phyloP scores from a whole-genome alignment of 2,329 filamentous ascomycete genomes.

The Calonectria leucothoes region DNA sequence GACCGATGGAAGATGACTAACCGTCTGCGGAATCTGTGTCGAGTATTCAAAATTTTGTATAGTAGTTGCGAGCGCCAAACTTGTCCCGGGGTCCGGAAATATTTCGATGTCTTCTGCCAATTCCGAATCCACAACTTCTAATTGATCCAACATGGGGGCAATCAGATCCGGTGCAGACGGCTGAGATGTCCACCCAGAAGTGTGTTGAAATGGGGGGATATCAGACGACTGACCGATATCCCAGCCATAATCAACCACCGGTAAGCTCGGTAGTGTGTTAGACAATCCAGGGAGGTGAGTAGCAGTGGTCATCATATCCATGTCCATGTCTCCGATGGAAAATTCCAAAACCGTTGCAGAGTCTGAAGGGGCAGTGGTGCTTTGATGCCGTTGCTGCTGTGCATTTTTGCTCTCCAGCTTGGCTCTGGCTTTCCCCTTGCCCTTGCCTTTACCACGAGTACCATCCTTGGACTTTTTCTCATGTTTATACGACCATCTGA shows the following conservation, averaged over 20 bases:
- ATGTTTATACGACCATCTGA: slow-evolving; percentile 25
- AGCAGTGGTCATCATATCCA: not conserved
- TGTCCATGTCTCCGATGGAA: not conserved
- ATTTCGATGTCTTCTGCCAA: slow-evolving; percentile 16
- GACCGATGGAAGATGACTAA: slow-evolving; percentile 37
- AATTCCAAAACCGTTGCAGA: slow-evolving; percentile 11
- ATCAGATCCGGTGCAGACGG: slow-evolving; percentile 4
- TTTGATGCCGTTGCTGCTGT: not conserved
- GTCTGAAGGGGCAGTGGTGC: not conserved
- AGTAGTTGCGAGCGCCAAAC: not conserved
- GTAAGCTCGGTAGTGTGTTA: not conserved
- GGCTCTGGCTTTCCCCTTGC: not conserved
- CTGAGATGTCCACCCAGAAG: not conserved
- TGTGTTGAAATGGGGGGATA: not conserved
- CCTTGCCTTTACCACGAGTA: slow-evolving; percentile 2
- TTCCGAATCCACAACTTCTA: slow-evolving; percentile 2
- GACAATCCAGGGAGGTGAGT: not conserved
- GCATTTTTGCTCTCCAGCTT: not conserved
- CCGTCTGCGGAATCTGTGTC: slow-evolving; percentile 20
- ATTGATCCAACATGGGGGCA: slow-evolving; percentile 17
- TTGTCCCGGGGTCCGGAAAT: not conserved
- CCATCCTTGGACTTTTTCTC: slow-evolving; percentile 14
- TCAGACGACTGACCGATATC: not conserved
- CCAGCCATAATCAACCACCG: slow-evolving; percentile 15
- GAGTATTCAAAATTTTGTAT: slow-evolving; percentile 7